Conservation (phyloP, 139 green algal genomes). For the Trebouxia sp. region DNA sequence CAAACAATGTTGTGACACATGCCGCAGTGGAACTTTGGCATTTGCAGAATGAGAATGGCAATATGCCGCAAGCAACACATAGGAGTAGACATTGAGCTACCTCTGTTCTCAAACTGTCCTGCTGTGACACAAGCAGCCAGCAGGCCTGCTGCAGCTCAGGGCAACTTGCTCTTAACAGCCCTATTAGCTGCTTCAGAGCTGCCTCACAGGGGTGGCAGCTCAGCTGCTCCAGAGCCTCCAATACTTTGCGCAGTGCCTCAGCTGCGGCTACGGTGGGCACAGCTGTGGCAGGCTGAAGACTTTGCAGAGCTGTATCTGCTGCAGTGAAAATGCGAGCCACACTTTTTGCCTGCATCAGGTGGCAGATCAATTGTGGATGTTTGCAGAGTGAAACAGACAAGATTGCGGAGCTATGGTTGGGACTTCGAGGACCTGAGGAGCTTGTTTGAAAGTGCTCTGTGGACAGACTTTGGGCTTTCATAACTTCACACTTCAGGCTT, state of each 20-base stretch:
- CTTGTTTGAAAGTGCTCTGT: too few relatives aligned
- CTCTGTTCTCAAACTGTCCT: not conserved
- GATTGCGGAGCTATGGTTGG: too few relatives aligned
- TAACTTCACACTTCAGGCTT: too few relatives aligned
- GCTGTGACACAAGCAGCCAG: conserved; percentile 3
- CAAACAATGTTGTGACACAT: too few relatives aligned
- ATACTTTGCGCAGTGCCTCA: conserved; percentile 10
- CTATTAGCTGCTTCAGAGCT: not conserved
- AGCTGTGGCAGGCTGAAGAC: conserved; percentile 11
- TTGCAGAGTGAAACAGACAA: too few relatives aligned
- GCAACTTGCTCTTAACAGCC: not conserved
- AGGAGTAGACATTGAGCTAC: too few relatives aligned
- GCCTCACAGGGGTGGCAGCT: not conserved
- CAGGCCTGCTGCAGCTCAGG: conserved; percentile 12
- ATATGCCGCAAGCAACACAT: not conserved
- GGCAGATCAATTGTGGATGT: too few relatives aligned
- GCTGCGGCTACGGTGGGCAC: not conserved
- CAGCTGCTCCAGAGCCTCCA: conserved; percentile 1
- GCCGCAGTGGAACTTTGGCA: too few relatives aligned
- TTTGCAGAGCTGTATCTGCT: not conserved
- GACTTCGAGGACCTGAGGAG: too few relatives aligned
- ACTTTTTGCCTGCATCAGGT: not conserved
- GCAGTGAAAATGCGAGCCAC: not conserved
- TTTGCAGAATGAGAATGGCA: too few relatives aligned
- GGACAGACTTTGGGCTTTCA: too few relatives aligned